phyloP scores from a whole-genome alignment of 1,139 yeast genomes.

The Suhomyces anneliseae region DNA sequence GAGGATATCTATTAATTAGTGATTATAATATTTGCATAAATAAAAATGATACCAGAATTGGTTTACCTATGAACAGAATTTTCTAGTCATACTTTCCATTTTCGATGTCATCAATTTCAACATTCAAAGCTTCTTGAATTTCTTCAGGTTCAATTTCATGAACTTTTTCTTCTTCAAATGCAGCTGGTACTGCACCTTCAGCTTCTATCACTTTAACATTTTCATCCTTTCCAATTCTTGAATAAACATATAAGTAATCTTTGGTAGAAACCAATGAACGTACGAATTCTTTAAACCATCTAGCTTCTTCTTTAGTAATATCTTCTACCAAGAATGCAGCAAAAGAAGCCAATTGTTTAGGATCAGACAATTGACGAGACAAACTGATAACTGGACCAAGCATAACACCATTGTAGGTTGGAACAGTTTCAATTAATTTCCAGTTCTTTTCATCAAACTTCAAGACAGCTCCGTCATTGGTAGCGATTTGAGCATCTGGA shows the following conservation, averaged over 20 bases:
- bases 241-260: slow-evolving; percentile 33
- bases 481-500: slow-evolving; percentile 12
- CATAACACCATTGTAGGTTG: slow-evolving; percentile 20
- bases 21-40: too few relatives aligned
- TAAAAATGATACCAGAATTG: background rate
- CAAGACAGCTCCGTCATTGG: slow-evolving; percentile 6
- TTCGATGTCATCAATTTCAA: slow-evolving; percentile 13
- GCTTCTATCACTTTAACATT: slow-evolving; percentile 5
- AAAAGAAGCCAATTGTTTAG: background rate
- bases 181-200: background rate
- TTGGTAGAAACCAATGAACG: slow-evolving; percentile 23
- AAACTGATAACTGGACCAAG: slow-evolving; percentile 2
- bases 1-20: too few relatives aligned
- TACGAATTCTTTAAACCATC: slow-evolving; percentile 18
- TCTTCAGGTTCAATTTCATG: slow-evolving; percentile 11
- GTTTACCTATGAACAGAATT: background rate
- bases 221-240: slow-evolving; percentile 20
- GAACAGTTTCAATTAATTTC: slow-evolving; percentile 24
- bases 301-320: slow-evolving; percentile 16
- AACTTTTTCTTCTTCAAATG: slow-evolving; percentile 2
- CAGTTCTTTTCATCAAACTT: slow-evolving; percentile 24
- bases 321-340: slow-evolving; percentile 14
- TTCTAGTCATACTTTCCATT: background rate
- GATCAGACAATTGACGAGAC: background rate
- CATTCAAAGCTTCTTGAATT: slow-evolving; percentile 11